Evolutionary conservation across 2,329 filamentous ascomycete genomes (phyloP).

Genomic region (Aspergillus novoparasiticus): DNA sequence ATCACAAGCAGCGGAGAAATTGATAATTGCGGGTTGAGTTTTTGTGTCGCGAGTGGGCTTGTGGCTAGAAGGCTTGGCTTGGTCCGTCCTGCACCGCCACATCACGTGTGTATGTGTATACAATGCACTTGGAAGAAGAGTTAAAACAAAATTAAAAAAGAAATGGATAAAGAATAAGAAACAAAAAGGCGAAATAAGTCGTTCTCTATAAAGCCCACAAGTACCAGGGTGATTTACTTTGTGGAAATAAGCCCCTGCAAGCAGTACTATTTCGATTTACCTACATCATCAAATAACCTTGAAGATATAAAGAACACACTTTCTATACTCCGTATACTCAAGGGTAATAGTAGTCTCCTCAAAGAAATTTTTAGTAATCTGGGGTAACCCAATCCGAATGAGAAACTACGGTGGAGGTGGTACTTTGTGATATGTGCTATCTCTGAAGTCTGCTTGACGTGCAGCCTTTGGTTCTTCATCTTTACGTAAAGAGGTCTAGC

Average conservation of each 20-base stretch:
- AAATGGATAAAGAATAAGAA: not conserved
- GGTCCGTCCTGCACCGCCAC: conserved; percentile 8
- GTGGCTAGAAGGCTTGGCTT: conserved; percentile 17
- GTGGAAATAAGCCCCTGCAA: no score
- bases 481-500: not conserved
- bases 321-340: no score
- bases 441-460: not conserved
- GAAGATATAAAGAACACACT: no score
- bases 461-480: not conserved
- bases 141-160: no score
- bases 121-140: no score
- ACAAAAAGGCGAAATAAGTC: not conserved
- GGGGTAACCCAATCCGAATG: no score
- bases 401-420: not conserved
- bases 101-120: not conserved
- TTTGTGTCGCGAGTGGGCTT: conserved; percentile 25
- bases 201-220: not conserved
- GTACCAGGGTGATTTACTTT: no score
- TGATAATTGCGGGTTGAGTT: conserved; percentile 17
- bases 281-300: no score
- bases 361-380: no score
- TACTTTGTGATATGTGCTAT: not conserved
- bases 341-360: no score
- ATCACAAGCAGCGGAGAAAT: not conserved
- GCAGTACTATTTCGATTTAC: no score